Evolutionary conservation across 768 basidiomycete genomes (phyloP).

Genomic region (Suillus brevipes): DNA sequence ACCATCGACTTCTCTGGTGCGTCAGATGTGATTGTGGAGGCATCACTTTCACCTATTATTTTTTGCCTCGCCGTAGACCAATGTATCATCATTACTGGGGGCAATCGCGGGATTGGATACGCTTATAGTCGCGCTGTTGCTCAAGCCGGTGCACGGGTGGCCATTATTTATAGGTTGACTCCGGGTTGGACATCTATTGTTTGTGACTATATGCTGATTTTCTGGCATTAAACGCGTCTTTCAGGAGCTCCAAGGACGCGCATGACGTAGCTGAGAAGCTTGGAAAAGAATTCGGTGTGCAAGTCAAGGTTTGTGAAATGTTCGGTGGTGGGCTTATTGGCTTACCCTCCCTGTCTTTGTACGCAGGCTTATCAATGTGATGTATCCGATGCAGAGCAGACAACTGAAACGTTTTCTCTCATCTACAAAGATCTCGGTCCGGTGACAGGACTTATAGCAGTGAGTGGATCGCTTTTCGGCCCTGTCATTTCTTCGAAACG

Average conservation of each 20-base stretch:
- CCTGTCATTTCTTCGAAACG: no score
- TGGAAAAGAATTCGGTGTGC: slow-evolving; percentile 46
- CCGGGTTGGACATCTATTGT: neutral
- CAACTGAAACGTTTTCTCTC: slow-evolving; percentile 44
- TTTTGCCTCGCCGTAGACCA: slow-evolving; percentile 33
- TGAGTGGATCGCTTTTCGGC: slow-evolving; percentile 20
- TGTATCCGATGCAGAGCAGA: slow-evolving; percentile 48
- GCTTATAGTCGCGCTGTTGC: slow-evolving; percentile 56
- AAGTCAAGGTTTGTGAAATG: slow-evolving; percentile 33
- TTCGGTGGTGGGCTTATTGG: neutral
- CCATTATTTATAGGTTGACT: slow-evolving; percentile 57
- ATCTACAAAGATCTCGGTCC: slow-evolving; percentile 51
- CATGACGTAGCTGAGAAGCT: slow-evolving; percentile 48
- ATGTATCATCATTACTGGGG: slow-evolving; percentile 60
- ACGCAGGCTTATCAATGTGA: slow-evolving; percentile 65
- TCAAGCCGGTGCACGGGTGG: slow-evolving; percentile 56
- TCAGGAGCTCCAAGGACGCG: slow-evolving; percentile 50
- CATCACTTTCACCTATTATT: neutral
- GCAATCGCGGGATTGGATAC: slow-evolving; percentile 60
- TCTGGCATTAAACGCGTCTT: no score
- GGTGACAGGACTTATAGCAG: slow-evolving; percentile 53
- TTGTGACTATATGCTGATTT: neutral
- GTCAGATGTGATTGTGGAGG: neutral
- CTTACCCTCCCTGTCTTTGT: neutral
- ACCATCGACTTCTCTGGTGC: neutral